Conservation (phyloP, 331 rosid species). For the Malus hybrid region DNA sequence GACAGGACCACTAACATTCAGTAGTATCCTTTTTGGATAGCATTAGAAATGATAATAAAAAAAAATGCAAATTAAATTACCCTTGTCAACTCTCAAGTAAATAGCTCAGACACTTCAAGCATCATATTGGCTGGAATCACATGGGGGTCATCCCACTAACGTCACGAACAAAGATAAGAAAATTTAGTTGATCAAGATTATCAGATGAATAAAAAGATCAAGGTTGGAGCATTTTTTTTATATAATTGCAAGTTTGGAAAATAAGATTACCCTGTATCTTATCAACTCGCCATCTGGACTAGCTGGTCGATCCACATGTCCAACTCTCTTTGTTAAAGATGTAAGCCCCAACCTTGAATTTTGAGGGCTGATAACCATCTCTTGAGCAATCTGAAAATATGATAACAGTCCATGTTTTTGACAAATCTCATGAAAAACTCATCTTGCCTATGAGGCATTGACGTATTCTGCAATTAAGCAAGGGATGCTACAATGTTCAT, state of each 20-base stretch:
- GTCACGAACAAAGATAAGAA: conserved; percentile 12
- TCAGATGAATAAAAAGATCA: background rate
- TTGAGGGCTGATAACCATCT: conserved; percentile 98
- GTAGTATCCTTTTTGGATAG: background rate
- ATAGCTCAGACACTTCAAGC: conserved; percentile 83
- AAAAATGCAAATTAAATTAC: conserved; percentile 32
- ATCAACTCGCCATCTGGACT: conserved; percentile 81
- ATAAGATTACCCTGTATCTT: conserved; percentile 69
- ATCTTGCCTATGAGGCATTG: background rate
- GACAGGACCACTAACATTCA: background rate
- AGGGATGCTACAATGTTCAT: background rate
- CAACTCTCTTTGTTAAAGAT: conserved; percentile 65
- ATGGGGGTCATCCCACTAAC: conserved; percentile 91
- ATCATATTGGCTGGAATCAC: conserved; percentile 84
- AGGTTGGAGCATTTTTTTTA: background rate
- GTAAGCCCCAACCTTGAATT: conserved; percentile 74
- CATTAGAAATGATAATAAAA: conserved; percentile 7
- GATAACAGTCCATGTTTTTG: background rate
- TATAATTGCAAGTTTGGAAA: conserved; percentile 5
- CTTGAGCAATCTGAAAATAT: conserved; percentile 70
- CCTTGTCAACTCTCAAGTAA: conserved; percentile 92
- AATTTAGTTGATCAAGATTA: background rate
- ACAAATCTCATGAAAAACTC: background rate
- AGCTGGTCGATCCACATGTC: conserved; percentile 68
- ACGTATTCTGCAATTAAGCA: background rate